phyloP scores from a whole-genome alignment of 2,329 filamentous ascomycete genomes.

The Ambrosiella beaveri region DNA sequence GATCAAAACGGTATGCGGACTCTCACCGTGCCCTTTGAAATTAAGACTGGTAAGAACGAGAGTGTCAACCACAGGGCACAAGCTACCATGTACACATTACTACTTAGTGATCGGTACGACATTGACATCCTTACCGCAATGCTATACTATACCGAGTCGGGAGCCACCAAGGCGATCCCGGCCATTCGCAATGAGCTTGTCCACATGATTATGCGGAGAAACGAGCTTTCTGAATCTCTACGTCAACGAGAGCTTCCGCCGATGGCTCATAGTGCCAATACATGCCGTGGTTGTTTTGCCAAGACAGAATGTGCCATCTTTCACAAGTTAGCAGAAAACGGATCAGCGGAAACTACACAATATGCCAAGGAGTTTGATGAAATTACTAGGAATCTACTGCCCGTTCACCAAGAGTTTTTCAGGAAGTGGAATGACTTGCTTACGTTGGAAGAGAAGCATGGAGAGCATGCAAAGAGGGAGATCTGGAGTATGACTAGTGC shows the following conservation, averaged over 20 bases:
- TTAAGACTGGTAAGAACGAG: constrained; percentile 82
- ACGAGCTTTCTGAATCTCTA: constrained; percentile 71
- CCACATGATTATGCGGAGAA: constrained; percentile 94
- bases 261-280: constrained; percentile 67
- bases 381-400: constrained; percentile 58
- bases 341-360: constrained; percentile 63
- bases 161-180: constrained; percentile 69
- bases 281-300: constrained; percentile 78
- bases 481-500: constrained; percentile 89
- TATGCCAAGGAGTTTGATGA: constrained; percentile 71
- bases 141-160: constrained; percentile 87
- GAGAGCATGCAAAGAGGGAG: constrained; percentile 72
- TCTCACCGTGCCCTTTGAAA: constrained; percentile 78
- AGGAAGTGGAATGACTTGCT: constrained; percentile 85
- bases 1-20: constrained; percentile 49
- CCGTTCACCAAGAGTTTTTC: constrained; percentile 66
- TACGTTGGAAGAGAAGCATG: constrained; percentile 85
- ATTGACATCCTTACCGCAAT: constrained; percentile 80
- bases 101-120: constrained; percentile 89
- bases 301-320: constrained; percentile 85
- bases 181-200: constrained; percentile 74
- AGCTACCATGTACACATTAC: constrained; percentile 81
- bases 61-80: constrained; percentile 78
- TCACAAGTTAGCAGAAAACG: constrained; percentile 75
- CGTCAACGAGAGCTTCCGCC: constrained; percentile 68